Evolutionary conservation across 371 early-diverging fungal species (phyloP), one percentile per base, ranked within the genome.

Genomic region (Coemansia sp.): DNA sequence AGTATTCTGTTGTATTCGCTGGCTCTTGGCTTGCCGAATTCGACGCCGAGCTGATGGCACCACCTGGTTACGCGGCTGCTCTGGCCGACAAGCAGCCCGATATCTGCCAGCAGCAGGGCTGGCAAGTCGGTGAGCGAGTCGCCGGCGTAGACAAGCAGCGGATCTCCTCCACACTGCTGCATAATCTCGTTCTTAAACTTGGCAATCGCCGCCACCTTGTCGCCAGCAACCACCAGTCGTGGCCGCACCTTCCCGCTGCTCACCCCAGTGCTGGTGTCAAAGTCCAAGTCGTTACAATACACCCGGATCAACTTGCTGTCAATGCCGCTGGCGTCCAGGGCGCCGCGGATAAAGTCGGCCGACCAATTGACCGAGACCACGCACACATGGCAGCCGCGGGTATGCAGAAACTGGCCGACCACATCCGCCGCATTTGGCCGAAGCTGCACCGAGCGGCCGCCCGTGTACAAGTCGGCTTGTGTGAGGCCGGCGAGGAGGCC

Each of bases 111-210:
- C n/a, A 72, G 53, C 33, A 77, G 63, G 0, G 63, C 60, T 10
- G 66, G 68, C n/a, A 77, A 54, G 55, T 77, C 77, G 11, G 68
- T 77, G n/a, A 68, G 60, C 41, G 72, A 72, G 38, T 77, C 72
- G 1, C 77, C 77, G 1, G 40, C 69, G 45, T 77, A 77, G 1
- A 60, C 65, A n/a, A 72, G 20, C 5, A 30, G 3, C 8, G 51
- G 55, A 8, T 40, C 30, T 10, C 5, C 36, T 10, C 40, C 45
- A 9, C 34, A 31, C 14, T n/a, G 53, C 10, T 26, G 41, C 2
- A 54, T 38, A 9, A 39, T 14, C 7, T 48, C 39, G 1, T 39
- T 39, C 33, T 16, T 64, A n/a, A 40, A 12, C 30, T 31, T 20
- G 14, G 3, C n/a, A 3, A 72, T 40, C 31, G 34, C 47, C 1